These are phyloP conservation scores for Lactarius indigo DNA, from an alignment of 768 basidiomycete species.

Conservation along the genomic window DNA sequence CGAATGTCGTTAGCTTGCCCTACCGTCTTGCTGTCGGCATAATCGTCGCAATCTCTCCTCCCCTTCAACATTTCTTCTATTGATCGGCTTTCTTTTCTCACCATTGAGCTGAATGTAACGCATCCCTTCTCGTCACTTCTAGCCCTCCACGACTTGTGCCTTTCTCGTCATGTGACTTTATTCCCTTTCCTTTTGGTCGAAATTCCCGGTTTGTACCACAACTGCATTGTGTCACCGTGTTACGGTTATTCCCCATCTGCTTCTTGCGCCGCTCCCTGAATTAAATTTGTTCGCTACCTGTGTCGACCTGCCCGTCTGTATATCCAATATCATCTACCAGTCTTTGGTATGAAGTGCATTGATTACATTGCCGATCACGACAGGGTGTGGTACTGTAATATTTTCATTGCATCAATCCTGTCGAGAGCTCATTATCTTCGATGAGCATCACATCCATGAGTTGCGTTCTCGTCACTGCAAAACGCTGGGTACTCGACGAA, in stretches of 20 bases:
- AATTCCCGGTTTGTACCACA: neutral
- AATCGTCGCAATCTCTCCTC: constrained; percentile 24
- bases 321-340: neutral
- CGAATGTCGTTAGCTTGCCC: constrained; percentile 23
- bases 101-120: neutral
- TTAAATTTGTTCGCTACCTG: neutral
- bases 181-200: neutral
- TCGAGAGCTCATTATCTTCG: neutral
- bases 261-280: neutral
- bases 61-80: constrained; percentile 19
- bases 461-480: neutral
- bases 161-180: neutral
- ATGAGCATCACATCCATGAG: neutral
- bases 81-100: neutral
- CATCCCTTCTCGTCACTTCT: neutral
- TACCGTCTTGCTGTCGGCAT: constrained; percentile 23
- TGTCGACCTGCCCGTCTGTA: neutral
- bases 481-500: neutral
- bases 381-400: neutral
- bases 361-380: neutral
- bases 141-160: neutral
- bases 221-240: neutral
- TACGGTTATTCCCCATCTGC: neutral
- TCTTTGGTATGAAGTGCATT: neutral
- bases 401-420: neutral